Conservation (phyloP, 2,329 filamentous ascomycete genomes). For the Epichloe aotearoae region DNA sequence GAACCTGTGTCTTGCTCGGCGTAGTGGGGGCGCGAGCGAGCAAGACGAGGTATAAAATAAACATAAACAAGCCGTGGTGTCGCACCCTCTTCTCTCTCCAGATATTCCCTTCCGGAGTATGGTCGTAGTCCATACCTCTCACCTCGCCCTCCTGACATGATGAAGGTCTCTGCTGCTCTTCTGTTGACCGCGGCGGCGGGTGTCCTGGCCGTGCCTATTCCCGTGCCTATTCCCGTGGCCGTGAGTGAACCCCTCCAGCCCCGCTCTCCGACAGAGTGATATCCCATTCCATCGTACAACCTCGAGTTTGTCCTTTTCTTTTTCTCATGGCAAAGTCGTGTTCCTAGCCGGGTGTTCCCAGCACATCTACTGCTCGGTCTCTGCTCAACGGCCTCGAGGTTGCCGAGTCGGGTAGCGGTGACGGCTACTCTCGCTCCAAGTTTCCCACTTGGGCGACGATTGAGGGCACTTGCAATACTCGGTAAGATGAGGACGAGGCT, state of each 20-base stretch:
- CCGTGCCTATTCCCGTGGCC: conserved; percentile 13
- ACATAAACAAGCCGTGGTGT: no score
- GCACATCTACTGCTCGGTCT: conserved; percentile 38
- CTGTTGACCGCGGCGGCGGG: conserved; percentile 13
- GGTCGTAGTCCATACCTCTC: no score
- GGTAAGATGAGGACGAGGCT: conserved; percentile 19
- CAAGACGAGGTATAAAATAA: no score
- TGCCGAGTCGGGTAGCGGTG: conserved; percentile 36
- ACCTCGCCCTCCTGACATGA: conserved; percentile 5
- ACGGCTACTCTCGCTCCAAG: conserved; percentile 48
- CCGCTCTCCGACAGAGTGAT: no score
- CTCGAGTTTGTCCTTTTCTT: not conserved
- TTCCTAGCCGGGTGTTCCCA: conserved; percentile 47
- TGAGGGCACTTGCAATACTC: conserved; percentile 55
- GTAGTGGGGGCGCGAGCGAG: no score
- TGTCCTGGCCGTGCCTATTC: conserved; percentile 17
- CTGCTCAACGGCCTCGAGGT: conserved; percentile 48
- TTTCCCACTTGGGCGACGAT: conserved; percentile 63
- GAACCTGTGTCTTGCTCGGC: no score
- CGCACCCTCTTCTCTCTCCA: no score
- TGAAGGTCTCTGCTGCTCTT: conserved; percentile 19
- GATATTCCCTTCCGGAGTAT: no score
- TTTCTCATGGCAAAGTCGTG: not conserved
- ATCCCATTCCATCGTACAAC: no score
- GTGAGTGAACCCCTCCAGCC: conserved; percentile 8